phyloP scores from a whole-genome alignment of 495 filamentous ascomycete species.

The Annulohypoxylon nitens region DNA sequence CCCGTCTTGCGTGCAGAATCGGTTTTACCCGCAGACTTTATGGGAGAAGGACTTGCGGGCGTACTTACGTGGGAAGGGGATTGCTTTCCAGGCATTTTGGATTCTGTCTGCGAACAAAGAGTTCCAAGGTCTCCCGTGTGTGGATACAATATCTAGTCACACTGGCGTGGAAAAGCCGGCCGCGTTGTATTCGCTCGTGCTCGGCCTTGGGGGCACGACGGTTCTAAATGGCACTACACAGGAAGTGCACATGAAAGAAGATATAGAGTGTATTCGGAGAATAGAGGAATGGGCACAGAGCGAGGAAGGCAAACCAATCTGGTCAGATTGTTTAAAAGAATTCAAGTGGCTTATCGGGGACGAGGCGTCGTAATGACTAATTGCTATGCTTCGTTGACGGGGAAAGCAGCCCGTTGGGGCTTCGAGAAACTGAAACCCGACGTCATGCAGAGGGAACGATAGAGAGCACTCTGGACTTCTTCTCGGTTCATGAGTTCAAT shows the following conservation, averaged over 20 bases:
- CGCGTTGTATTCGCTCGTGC: constrained; percentile 76
- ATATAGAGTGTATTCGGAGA: constrained; percentile 68
- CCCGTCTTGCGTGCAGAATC: constrained; percentile 77
- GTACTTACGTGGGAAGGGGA: constrained; percentile 71
- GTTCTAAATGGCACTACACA: constrained; percentile 80
- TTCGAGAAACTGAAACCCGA: not conserved
- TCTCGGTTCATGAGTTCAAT: not conserved
- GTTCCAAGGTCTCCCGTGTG: constrained; percentile 65
- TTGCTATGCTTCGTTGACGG: not conserved
- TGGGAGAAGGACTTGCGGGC: constrained; percentile 73
- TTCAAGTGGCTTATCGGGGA: constrained; percentile 67
- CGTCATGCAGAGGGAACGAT: not conserved
- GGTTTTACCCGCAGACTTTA: constrained; percentile 70
- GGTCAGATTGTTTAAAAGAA: constrained; percentile 58
- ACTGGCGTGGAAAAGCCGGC: constrained; percentile 63
- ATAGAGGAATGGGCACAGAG: constrained; percentile 63
- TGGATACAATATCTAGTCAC: constrained; percentile 63
- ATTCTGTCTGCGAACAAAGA: constrained; percentile 77
- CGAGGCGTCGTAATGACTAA: not conserved
- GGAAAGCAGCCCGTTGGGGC: not conserved
- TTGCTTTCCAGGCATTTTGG: constrained; percentile 84
- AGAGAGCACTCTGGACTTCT: not conserved
- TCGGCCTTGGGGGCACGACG: constrained; percentile 68
- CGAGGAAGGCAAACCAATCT: constrained; percentile 56
- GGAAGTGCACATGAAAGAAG: constrained; percentile 71